Base-by-base conservation (phyloP, 495 filamentous ascomycete species). In the Parachaetomium inaequale region DNA sequence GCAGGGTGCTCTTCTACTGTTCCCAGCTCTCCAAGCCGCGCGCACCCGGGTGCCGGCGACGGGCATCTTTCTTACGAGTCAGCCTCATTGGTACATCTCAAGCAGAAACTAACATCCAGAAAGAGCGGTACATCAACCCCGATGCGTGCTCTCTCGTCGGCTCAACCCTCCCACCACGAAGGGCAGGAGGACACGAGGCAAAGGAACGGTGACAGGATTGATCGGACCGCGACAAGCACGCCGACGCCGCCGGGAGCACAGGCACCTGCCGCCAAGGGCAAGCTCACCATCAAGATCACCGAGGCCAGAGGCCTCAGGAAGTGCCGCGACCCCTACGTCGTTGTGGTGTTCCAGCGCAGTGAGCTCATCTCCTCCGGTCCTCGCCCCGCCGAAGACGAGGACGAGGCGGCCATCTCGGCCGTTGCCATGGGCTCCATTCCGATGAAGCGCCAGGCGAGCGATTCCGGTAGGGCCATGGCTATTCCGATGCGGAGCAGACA, bases 401-500 rank as follows among this genome's bases (percentile, higher is more conserved):
- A 78, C 10, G 72, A 79, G 43, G 56, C 74, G 6, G 55, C 71
- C 21, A 62, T 75, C 21, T 75, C 82, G n/a, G 68, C 72, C 10
- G 71, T 75, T 14, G 66, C 67, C 1, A 77, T 81, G 78, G 78
- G 84, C 69, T 79, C 81, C 40, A 76, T 90, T 55, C 78, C 85
- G 3, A 88, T 90, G 61, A 80, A 79, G 62, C 79, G 87, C 36
- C 82, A 86, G 32, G 87, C 86, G 38, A 90, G 87, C 64, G 91
- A 94, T 51, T 84, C 84, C 6, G 90, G 91, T 23, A 82, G 86
- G 58, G 65, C 92, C 26, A 96, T 96, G 86, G 89, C 94, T 19
- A 98, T 98, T 66, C 94, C 94, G 3, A 96, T 96, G 90, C 87
- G 87, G 68, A 96, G 91, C 70, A 85, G 94, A 25, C 93, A 97